Base-by-base conservation (phyloP, 176 grass and related monocot species). In the Pontederia crassipes region DNA sequence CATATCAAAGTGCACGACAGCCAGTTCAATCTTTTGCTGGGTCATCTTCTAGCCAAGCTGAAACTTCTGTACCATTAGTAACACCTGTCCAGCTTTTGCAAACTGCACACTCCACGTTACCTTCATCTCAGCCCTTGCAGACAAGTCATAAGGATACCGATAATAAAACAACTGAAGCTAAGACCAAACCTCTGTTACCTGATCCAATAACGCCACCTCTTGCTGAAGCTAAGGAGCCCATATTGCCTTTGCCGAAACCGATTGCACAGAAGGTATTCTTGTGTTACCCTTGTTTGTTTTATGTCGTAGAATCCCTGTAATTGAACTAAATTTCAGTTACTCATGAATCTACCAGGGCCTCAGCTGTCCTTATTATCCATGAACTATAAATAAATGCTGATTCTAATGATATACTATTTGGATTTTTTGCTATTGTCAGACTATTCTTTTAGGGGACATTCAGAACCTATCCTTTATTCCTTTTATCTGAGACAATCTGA, bases 231-330 rank as follows among this genome's bases (percentile, higher is more conserved):
- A 88, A 73, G 78, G 84, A 91, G 71, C 87, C 89, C 27, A 89
- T 88, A 79, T 62, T 95, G n/a, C 89, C 89, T 71, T 77, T 85
- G 53, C 89, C 89, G 4, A 81, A 76, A 68, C 75, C 83, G 32
- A 61, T 63, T 64, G 52, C 65, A 58, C 89, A 85, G 48, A 82
- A 70, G 84, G 85, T 88, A 73, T 67, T 28, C 13, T 69, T 7
- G 1, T 55, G 49, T 62, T 66, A 40, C 6, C 32, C 32, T 52
- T 24, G 10, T 64, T 8, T 49, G 56, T 49, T 28, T 56, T 48
- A 13, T 55, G 26, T 13, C 8, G 27, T 69, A 32, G 46, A 8
- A 68, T 29, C 2, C 60, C 52, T 40, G 32, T 40, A 7, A 7
- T 40, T 40, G 4, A 40, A 7, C 6, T 40, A 40, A 3, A 40